These are phyloP conservation scores for Pisolithus sp. DNA, from an alignment of 768 basidiomycete species.

Conservation along the genomic window DNA sequence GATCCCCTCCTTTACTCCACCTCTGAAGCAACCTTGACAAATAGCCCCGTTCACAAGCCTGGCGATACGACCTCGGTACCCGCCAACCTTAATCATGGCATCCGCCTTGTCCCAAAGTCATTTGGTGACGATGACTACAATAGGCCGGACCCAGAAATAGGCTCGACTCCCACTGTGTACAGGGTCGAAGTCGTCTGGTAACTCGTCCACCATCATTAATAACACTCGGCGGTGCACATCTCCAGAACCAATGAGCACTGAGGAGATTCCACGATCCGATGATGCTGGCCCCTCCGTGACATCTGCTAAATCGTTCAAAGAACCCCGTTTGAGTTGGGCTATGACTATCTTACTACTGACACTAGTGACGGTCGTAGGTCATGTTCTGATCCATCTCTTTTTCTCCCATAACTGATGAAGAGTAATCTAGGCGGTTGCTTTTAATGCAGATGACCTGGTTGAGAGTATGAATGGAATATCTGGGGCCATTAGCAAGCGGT, in stretches of 20 bases:
- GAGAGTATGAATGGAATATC: constrained; percentile 79
- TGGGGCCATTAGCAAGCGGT: constrained; percentile 69
- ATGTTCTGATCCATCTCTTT: not conserved
- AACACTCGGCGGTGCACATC: constrained; percentile 1
- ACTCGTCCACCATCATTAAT: constrained; percentile 2
- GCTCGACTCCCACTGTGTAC: constrained; percentile 5
- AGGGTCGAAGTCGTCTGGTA: constrained; percentile 12
- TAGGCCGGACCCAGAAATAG: constrained; percentile 1
- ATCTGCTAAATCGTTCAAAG: constrained; percentile 28
- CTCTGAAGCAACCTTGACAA: constrained; percentile 22
- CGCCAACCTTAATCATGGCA: constrained; percentile 6
- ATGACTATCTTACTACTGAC: constrained; percentile 51
- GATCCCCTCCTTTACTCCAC: constrained; percentile 14
- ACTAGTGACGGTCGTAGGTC: constrained; percentile 55
- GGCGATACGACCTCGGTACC: not conserved
- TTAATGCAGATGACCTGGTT: constrained; percentile 72
- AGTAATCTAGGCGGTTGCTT: constrained; percentile 38
- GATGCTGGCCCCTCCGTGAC: constrained; percentile 10
- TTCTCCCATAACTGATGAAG: constrained; percentile 3
- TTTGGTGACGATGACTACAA: constrained; percentile 2
- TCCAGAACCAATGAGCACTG: constrained; percentile 9
- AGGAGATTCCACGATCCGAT: constrained; percentile 10
- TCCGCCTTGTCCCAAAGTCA: constrained; percentile 21
- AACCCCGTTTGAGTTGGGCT: constrained; percentile 53
- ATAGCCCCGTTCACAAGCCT: constrained; percentile 2